phyloP scores from a whole-genome alignment of 345 rosid species.

The Excoecaria cochinchinensis region DNA sequence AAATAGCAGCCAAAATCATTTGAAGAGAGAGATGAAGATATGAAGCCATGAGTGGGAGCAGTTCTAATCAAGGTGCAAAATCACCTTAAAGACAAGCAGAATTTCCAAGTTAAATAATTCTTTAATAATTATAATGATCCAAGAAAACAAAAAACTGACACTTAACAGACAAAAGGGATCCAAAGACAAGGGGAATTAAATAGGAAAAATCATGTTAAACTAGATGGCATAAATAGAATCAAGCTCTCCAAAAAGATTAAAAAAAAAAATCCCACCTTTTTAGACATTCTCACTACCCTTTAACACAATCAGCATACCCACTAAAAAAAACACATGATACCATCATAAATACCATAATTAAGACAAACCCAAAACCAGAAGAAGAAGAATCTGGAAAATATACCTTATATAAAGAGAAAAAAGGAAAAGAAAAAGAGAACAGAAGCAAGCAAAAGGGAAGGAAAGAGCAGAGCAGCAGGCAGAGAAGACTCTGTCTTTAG shows the following conservation, averaged over 20 bases:
- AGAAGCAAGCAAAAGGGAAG: not conserved
- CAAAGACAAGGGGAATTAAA: slow-evolving; percentile 22
- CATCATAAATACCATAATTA: slow-evolving; percentile 17
- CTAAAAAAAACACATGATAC: slow-evolving; percentile 15
- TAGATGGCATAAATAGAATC: slow-evolving; percentile 2
- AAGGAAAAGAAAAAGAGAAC: slow-evolving; percentile 1
- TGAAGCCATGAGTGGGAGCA: not conserved
- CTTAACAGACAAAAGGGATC: slow-evolving; percentile 25
- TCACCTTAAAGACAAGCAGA: slow-evolving; percentile 14
- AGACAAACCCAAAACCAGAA: slow-evolving; percentile 19
- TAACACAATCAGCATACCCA: slow-evolving; percentile 19
- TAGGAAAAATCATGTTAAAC: slow-evolving; percentile 20
- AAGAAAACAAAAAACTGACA: slow-evolving; percentile 31
- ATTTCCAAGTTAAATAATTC: slow-evolving; percentile 9
- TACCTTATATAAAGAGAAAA: slow-evolving; percentile 12
- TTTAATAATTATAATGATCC: slow-evolving; percentile 14
- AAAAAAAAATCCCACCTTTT: slow-evolving; percentile 18
- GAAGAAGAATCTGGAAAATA: not conserved
- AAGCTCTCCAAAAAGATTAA: not conserved
- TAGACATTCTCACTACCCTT: slow-evolving; percentile 3
- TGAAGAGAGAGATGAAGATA: not conserved
- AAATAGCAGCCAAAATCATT: not conserved
- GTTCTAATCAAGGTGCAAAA: slow-evolving; percentile 3
- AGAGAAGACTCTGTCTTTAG: slow-evolving; percentile 36
- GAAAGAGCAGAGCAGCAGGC: slow-evolving; percentile 21